Percentiles rank a stretch among this genome's conserved stretches.
These are phyloP conservation scores for Oxytropis ochrocephala DNA, from an alignment of 306 rosid species.

Conservation along the genomic window DNA sequence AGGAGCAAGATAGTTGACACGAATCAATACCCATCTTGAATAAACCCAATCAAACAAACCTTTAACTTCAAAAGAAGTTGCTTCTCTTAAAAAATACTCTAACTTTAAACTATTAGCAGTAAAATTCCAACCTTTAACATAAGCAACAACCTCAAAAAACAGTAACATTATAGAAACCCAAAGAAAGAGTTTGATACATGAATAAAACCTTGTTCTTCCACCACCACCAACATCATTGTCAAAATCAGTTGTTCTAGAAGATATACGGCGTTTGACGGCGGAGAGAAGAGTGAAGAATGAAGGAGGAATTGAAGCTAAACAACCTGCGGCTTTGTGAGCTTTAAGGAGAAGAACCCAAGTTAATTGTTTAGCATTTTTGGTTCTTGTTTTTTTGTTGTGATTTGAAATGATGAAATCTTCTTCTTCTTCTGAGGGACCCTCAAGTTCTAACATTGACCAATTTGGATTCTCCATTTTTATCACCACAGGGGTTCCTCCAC, in stretches of 20 bases:
- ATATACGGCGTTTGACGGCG: constrained; percentile 59
- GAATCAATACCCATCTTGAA: constrained; percentile 60
- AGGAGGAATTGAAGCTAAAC: constrained; percentile 61
- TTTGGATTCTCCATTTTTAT: constrained; percentile 90
- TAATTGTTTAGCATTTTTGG: constrained; percentile 79
- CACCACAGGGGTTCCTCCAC: constrained; percentile 68
- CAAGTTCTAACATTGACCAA: constrained; percentile 84
- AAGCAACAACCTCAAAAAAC: constrained; percentile 65
- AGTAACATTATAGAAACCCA: constrained; percentile 49
- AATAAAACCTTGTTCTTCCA: constrained; percentile 47
- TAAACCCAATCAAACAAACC: constrained; percentile 60
- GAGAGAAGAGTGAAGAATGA: constrained; percentile 48
- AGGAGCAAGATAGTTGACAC: constrained; percentile 81
- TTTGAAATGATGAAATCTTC: constrained; percentile 45
- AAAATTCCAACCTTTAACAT: constrained; percentile 75
- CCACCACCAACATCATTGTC: constrained; percentile 19
- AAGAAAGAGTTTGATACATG: constrained; percentile 50
- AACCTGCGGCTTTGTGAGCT: constrained; percentile 91
- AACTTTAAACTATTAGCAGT: constrained; percentile 30
- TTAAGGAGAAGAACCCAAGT: constrained; percentile 95
- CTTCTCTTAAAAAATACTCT: too few relatives aligned
- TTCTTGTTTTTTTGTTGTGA: constrained; percentile 38
- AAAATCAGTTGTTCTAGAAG: constrained; percentile 59
- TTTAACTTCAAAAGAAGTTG: constrained; percentile 36
- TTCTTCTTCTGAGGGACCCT: constrained; percentile 66